Percentiles rank a stretch among this genome's conserved stretches.
Conservation (phyloP, 2,329 filamentous ascomycete species). For the Emericellopsis cladophorae region DNA sequence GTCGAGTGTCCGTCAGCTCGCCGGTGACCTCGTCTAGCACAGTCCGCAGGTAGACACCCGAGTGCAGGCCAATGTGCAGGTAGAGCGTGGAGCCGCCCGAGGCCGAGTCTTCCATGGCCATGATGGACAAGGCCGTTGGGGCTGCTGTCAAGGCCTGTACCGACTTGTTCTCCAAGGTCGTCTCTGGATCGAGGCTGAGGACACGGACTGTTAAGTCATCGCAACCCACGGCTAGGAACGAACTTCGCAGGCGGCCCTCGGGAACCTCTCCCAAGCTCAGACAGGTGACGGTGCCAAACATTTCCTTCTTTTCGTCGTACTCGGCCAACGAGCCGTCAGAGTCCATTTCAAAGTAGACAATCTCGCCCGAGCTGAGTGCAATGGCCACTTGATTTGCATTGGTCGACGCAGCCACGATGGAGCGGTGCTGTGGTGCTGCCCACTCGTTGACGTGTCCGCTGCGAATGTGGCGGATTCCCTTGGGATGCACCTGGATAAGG, state of each 20-base stretch:
- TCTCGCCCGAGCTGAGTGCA: slow-evolving; percentile 88
- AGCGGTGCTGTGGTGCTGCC: slow-evolving; percentile 84
- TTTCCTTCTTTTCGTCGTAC: slow-evolving; percentile 88
- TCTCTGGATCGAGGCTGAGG: slow-evolving; percentile 78
- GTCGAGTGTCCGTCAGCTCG: slow-evolving; percentile 86
- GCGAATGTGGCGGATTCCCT: slow-evolving; percentile 83
- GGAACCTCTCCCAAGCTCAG: slow-evolving; percentile 90
- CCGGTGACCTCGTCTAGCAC: slow-evolving; percentile 92
- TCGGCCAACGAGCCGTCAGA: slow-evolving; percentile 80
- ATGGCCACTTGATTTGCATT: slow-evolving; percentile 91
- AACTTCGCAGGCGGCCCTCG: slow-evolving; percentile 76
- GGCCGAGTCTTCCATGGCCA: slow-evolving; percentile 89
- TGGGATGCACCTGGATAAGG: slow-evolving; percentile 89
- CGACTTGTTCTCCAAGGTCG: slow-evolving; percentile 83
- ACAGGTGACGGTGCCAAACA: slow-evolving; percentile 90
- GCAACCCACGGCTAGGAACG: slow-evolving; percentile 90
- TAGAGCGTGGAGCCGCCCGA: slow-evolving; percentile 82
- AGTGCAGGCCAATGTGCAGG: slow-evolving; percentile 90
- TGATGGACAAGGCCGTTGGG: slow-evolving; percentile 79
- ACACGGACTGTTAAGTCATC: slow-evolving; percentile 95
- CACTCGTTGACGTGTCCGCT: slow-evolving; percentile 77
- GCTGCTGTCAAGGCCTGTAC: slow-evolving; percentile 87
- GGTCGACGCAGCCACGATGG: slow-evolving; percentile 86
- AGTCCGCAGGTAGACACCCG: slow-evolving; percentile 89
- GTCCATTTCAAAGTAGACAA: slow-evolving; percentile 98